Conservation (phyloP, 805 yeast genomes). For the Kodamaea neixiangensis region DNA sequence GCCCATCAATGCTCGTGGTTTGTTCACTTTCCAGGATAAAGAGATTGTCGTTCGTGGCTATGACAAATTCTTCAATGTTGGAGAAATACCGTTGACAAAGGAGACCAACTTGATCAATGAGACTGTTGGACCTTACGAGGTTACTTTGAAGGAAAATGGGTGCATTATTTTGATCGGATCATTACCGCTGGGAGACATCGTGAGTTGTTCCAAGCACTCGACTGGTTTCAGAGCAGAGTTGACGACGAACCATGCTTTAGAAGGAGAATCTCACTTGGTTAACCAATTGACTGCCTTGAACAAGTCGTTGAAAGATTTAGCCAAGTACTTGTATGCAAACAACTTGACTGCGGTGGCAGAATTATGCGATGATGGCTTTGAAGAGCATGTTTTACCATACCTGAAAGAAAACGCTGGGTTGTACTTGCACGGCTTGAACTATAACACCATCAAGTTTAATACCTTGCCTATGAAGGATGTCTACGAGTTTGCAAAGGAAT, state of each 20-base stretch:
- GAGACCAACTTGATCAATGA: constrained; percentile 25
- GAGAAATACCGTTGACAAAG: constrained; percentile 59
- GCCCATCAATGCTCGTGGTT: constrained; percentile 81
- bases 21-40: constrained; percentile 55
- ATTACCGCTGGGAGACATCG: constrained; percentile 64
- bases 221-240: constrained; percentile 66
- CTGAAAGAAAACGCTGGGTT: constrained; percentile 68
- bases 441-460: constrained; percentile 59
- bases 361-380: constrained; percentile 87
- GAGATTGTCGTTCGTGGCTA: constrained; percentile 80
- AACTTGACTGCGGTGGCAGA: constrained; percentile 88
- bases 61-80: constrained; percentile 87
- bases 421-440: constrained; percentile 86
- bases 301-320: constrained; percentile 52
- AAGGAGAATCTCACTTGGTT: constrained; percentile 62
- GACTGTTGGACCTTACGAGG: constrained; percentile 77
- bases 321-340: constrained; percentile 47
- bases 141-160: constrained; percentile 90
- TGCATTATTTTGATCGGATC: constrained; percentile 87
- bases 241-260: constrained; percentile 68
- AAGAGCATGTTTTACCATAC: constrained; percentile 89
- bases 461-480: constrained; percentile 69
- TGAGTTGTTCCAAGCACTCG: constrained; percentile 90
- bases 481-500: constrained; percentile 55
- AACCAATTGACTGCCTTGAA: constrained; percentile 49